Base-by-base conservation (phyloP, 805 yeast species). In the Pichia thaimueangensis region DNA sequence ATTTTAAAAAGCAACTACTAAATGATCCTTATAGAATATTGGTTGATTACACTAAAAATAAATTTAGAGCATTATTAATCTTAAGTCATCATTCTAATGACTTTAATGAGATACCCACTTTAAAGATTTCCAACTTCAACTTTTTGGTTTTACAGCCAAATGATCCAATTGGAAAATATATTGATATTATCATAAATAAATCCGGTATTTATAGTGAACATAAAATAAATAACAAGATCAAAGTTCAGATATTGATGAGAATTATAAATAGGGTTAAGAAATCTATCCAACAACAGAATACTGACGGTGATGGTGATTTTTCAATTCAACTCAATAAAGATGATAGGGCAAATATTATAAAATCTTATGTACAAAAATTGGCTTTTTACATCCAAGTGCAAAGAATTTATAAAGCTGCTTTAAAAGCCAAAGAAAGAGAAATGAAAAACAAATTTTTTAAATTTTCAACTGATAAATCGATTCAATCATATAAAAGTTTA, bases 351-450 rank as follows among this genome's bases (percentile, higher is more conserved):
- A 36, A 46, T 13, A 72, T 81, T 23, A 72, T 82, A 13, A 45
- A 62, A 21, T 58, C 57, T 9, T 82, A 76, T 54, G 61, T 81
- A 24, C 64, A 61, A 17, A 69, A 63, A 35, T 52, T 82, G 37
- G 84, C 85, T 13, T 71, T 76, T 41, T 69, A 74, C 43, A 76
- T 81, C 13, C 89, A 82, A 59, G 74, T 80, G n/a, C 76, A 74
- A 10, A 61, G 89, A 37, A 73, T 82, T 10, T 80, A 72, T 57
- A 73, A 71, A 51, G 80, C 78, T 3, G 57, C 68, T 20, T 42
- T 70, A 2, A 58, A 55, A 45, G 4, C 40, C 11, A 43, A 51
- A 23, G 43, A 48, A 41, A 36, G 39, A 19, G 48, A 49, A 7
- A 20, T 30, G 13, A 43, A 34, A 29, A 32, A 45, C 24, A 17